These are phyloP conservation scores for Adenanthera pavonina DNA, from an alignment of 306 rosid species.

Conservation along the genomic window DNA sequence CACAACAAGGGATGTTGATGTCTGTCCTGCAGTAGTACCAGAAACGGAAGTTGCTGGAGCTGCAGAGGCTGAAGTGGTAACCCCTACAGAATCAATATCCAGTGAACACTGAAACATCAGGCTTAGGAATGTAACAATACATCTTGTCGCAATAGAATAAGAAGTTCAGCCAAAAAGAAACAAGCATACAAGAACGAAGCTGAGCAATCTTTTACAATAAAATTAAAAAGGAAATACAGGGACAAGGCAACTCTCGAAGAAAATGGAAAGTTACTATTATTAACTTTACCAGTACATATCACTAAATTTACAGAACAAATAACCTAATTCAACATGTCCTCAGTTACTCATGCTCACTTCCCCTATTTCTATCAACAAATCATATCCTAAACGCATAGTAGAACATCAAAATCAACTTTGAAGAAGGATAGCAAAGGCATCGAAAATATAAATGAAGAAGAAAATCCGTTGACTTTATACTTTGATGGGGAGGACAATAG, in stretches of 20 bases:
- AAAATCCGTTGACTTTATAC: not conserved
- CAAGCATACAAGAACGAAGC: not conserved
- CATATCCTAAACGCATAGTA: not conserved
- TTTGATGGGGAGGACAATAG: not conserved
- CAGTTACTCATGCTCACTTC: not conserved
- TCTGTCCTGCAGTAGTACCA: slow-evolving; percentile 63
- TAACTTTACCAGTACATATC: not conserved
- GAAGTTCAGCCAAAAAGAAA: slow-evolving; percentile 5
- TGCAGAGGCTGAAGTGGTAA: slow-evolving; percentile 54
- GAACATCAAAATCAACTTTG: not conserved
- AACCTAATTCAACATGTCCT: not conserved
- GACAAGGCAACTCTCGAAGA: not conserved
- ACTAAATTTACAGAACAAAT: not conserved
- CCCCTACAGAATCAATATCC: slow-evolving; percentile 54
- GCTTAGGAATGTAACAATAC: not conserved
- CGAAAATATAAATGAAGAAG: slow-evolving; percentile 3
- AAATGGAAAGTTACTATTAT: not conserved
- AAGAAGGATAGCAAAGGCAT: not conserved
- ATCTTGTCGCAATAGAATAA: not conserved
- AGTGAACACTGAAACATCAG: slow-evolving; percentile 23
- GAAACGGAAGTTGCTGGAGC: slow-evolving; percentile 57
- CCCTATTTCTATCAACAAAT: not conserved
- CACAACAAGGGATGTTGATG: slow-evolving; percentile 61
- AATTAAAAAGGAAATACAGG: not conserved
- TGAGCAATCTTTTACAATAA: not conserved